Percentiles rank a stretch among this genome's conserved stretches.
Conservation (phyloP, 2,329 filamentous ascomycete species). For the Fusarium udum region DNA sequence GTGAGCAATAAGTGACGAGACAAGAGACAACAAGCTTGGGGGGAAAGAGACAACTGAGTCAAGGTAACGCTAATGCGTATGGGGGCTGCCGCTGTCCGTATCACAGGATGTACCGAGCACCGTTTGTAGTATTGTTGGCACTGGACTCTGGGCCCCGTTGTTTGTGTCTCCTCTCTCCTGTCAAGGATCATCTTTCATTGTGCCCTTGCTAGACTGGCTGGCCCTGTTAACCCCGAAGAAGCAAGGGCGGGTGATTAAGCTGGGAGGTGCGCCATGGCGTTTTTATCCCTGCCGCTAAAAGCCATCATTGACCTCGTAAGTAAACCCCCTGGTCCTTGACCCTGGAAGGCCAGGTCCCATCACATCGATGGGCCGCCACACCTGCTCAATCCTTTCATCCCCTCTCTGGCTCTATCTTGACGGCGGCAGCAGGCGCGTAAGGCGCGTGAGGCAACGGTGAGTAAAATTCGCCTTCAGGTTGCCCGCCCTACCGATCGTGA, state of each 20-base stretch:
- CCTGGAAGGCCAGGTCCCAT: slow-evolving; percentile 2
- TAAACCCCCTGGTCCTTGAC: slow-evolving; percentile 9
- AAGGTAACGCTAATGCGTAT: slow-evolving; percentile 35
- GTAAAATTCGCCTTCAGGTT: slow-evolving; percentile 37
- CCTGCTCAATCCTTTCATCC: slow-evolving; percentile 5
- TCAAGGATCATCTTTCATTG: slow-evolving; percentile 21
- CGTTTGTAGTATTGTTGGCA: slow-evolving; percentile 37
- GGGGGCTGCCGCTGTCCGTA: slow-evolving; percentile 16
- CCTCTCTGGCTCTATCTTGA: slow-evolving; percentile 7
- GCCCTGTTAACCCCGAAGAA: slow-evolving; percentile 6
- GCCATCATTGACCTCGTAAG: slow-evolving; percentile 9
- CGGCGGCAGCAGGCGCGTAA: slow-evolving; percentile 37
- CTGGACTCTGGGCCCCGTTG: slow-evolving; percentile 17
- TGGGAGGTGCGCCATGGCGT: slow-evolving; percentile 16
- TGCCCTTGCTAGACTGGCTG: not conserved
- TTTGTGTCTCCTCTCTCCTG: slow-evolving; percentile 6
- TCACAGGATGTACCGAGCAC: slow-evolving; percentile 39
- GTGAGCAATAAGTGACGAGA: slow-evolving; percentile 32
- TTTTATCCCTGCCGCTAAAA: slow-evolving; percentile 13
- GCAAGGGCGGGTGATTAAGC: slow-evolving; percentile 8
- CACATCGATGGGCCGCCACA: slow-evolving; percentile 15
- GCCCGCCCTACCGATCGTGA: slow-evolving; percentile 36
- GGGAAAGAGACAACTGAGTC: slow-evolving; percentile 44
- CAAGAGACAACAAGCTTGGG: slow-evolving; percentile 43
- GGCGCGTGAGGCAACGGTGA: slow-evolving; percentile 38